These are phyloP conservation scores for Articulospora tetracladia DNA, from an alignment of 495 filamentous ascomycete genomes.

Conservation along the genomic window DNA sequence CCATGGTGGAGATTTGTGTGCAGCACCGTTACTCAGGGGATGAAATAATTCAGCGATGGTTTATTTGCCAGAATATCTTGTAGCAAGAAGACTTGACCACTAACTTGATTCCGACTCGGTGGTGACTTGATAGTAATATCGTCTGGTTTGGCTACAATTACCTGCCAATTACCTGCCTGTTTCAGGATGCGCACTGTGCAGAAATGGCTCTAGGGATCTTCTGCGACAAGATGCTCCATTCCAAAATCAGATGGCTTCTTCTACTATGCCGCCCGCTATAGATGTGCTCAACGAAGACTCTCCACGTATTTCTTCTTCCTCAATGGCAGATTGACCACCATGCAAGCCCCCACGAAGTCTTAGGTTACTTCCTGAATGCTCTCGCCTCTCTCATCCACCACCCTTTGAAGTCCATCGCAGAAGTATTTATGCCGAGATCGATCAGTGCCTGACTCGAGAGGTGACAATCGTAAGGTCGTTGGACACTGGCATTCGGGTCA, in stretches of 20 bases:
- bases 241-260: too few relatives aligned
- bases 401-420: slow-evolving; percentile 68
- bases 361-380: slow-evolving; percentile 33
- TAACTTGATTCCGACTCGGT: too few relatives aligned
- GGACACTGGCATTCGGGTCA: slow-evolving; percentile 62
- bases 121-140: too few relatives aligned
- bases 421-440: slow-evolving; percentile 73
- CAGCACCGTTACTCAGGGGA: too few relatives aligned
- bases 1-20: background rate
- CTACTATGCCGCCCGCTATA: too few relatives aligned
- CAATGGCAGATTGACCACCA: too few relatives aligned
- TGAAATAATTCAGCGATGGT: background rate
- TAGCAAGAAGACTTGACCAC: background rate
- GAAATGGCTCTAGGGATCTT: too few relatives aligned
- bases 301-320: background rate
- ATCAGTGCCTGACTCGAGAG: slow-evolving; percentile 72
- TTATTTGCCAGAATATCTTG: background rate
- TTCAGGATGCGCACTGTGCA: too few relatives aligned
- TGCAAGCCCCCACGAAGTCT: background rate
- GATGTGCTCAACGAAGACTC: too few relatives aligned
- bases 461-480: slow-evolving; percentile 88
- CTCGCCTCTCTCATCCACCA: slow-evolving; percentile 69
- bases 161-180: too few relatives aligned
- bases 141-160: too few relatives aligned
- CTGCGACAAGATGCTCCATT: too few relatives aligned